A percentile compares a stretch with the other conserved stretches of the same genome.
phyloP scores from a whole-genome alignment of 192 early-diverging fungal species.

The Gamsiella multidivaricata region DNA sequence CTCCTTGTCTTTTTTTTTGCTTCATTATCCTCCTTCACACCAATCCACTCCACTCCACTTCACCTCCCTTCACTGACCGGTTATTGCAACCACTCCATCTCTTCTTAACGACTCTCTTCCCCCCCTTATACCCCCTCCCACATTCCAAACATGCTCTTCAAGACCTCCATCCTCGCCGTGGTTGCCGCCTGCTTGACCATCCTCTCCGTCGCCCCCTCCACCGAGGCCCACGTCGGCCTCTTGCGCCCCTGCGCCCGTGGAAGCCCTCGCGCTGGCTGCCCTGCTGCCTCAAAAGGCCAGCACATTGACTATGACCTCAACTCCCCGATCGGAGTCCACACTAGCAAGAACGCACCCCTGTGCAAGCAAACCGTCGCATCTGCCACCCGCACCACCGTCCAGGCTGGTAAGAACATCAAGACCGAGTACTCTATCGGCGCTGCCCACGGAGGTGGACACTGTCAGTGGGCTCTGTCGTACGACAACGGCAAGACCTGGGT shows the following conservation, averaged over 20 bases:
- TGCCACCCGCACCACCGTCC: constrained; percentile 44
- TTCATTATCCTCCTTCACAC: no score
- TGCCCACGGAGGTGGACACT: constrained; percentile 74
- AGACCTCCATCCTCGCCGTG: constrained; percentile 32
- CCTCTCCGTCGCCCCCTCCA: constrained; percentile 31
- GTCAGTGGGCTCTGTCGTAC: constrained; percentile 74
- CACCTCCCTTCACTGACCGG: no score
- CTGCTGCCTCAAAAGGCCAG: constrained; percentile 57
- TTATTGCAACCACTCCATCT: not conserved
- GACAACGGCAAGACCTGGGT: constrained; percentile 73
- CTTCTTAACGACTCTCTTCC: not conserved
- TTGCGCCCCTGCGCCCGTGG: constrained; percentile 58
- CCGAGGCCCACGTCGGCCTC: constrained; percentile 57
- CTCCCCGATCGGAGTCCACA: constrained; percentile 51
- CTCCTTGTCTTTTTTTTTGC: no score
- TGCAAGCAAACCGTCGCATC: constrained; percentile 60
- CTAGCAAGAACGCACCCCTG: constrained; percentile 44
- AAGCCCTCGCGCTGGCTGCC: constrained; percentile 48
- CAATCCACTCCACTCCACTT: no score
- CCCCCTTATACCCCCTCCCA: not conserved
- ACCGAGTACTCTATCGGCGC: constrained; percentile 64
- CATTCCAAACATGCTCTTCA: constrained; percentile 17
- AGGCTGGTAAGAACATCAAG: constrained; percentile 63
- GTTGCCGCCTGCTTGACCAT: constrained; percentile 22
- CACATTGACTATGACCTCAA: constrained; percentile 59